phyloP scores from a whole-genome alignment of 768 basidiomycete species.

The Sporobolomyces roseus region DNA sequence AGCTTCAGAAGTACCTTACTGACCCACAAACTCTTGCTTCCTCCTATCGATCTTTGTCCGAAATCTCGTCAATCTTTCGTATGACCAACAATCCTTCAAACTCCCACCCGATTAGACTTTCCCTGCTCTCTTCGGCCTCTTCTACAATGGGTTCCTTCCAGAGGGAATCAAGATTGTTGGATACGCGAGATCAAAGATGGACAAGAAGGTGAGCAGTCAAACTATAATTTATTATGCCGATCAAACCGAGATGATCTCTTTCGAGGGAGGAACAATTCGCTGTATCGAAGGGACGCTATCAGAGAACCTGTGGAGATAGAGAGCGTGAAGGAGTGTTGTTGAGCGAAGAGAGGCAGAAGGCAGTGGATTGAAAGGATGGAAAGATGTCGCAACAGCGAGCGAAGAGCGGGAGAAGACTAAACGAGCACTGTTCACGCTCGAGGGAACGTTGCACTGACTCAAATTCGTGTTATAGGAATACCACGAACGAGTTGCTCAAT shows the following conservation, averaged over 20 bases:
- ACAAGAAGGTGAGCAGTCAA: constrained; percentile 50
- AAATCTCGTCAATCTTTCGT: not conserved
- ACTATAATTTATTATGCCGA: not conserved
- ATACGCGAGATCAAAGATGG: constrained; percentile 96
- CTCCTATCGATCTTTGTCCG: not conserved
- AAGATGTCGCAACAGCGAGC: too few relatives aligned
- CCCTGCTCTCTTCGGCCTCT: constrained; percentile 90
- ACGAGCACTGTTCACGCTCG: too few relatives aligned
- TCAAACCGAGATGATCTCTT: constrained; percentile 6
- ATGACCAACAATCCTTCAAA: not conserved
- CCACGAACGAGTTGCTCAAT: constrained; percentile 72
- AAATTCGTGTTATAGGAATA: constrained; percentile 66
- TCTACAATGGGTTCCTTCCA: constrained; percentile 72
- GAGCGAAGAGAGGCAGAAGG: not conserved
- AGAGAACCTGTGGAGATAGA: not conserved
- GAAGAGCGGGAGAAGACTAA: too few relatives aligned
- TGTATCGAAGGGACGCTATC: too few relatives aligned
- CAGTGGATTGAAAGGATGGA: too few relatives aligned
- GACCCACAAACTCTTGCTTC: not conserved
- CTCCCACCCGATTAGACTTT: constrained; percentile 66
- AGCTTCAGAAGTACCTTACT: not conserved
- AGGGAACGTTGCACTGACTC: too few relatives aligned
- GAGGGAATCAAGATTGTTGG: constrained; percentile 83
- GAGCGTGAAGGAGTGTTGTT: not conserved
- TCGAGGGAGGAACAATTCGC: too few relatives aligned